Percentiles rank a stretch among this genome's conserved stretches.
These are phyloP conservation scores for Calophaca sinica DNA, from an alignment of 306 rosid genomes.

Conservation along the genomic window DNA sequence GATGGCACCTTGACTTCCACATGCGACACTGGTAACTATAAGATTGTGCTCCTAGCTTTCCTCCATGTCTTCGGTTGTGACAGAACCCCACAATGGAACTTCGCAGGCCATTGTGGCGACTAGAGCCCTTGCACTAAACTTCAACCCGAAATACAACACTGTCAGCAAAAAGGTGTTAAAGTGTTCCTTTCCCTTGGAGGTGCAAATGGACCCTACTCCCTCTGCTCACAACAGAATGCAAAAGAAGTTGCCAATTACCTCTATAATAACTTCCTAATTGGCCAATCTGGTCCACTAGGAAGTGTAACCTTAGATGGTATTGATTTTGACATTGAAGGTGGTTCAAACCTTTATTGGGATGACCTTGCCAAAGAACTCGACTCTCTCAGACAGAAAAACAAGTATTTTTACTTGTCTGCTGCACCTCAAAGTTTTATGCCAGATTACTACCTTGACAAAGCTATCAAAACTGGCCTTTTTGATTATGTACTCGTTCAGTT, in stretches of 20 bases:
- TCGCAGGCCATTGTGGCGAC: slow-evolving; percentile 25
- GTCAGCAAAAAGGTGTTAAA: slow-evolving; percentile 55
- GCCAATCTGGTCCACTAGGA: slow-evolving; percentile 51
- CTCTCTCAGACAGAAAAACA: not conserved
- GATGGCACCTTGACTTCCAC: slow-evolving; percentile 56
- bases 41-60: slow-evolving; percentile 54
- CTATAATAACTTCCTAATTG: slow-evolving; percentile 57
- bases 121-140: not conserved
- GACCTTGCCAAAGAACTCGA: slow-evolving; percentile 48
- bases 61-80: slow-evolving; percentile 48
- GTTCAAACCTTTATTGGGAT: slow-evolving; percentile 39
- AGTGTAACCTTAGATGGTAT: slow-evolving; percentile 60
- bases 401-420: slow-evolving; percentile 51
- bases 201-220: slow-evolving; percentile 20
- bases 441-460: slow-evolving; percentile 38
- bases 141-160: slow-evolving; percentile 14
- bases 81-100: not conserved
- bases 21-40: slow-evolving; percentile 56
- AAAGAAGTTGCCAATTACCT: slow-evolving; percentile 46
- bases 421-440: slow-evolving; percentile 58
- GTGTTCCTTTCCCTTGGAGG: slow-evolving; percentile 72
- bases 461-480: slow-evolving; percentile 57
- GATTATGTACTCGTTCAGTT: slow-evolving; percentile 66
- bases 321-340: slow-evolving; percentile 55
- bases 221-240: slow-evolving; percentile 49